Evolutionary conservation across 495 filamentous ascomycete genomes (phyloP), one percentile per base, ranked within the genome.

Genomic region (Penicillium lividum): DNA sequence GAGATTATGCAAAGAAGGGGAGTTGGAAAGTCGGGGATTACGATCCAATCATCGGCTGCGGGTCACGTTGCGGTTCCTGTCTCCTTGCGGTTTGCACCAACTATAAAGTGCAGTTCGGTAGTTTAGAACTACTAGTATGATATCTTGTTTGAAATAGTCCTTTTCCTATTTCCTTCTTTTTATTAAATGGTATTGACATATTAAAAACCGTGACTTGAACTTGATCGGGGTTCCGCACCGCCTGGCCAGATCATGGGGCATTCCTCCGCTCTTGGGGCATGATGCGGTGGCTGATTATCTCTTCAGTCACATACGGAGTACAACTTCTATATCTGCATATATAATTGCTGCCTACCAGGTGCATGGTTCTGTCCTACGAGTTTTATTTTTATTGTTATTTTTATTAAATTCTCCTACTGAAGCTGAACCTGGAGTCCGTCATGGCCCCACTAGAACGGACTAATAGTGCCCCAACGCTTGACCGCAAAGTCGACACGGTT

Each of bases 11-110:
- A 45, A 28, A 59, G 58, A 52, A 47, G 54, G 28, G 54, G 44
- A 50, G 45, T 46, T 56, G 66, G 54, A 51, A 60, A 58, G 59
- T 61, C 38, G 53, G 62, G 59, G 62, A 67, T 50, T 30, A 54
- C 34, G 58, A 63, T 61, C 67, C 67, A 70, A 70, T 70, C 67
- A 70, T 30, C 56, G 58, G 54, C 34, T 50, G 58, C 65, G 53
- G 65, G 66, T 70, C 67, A 68, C 67, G 67, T 70, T 68, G 59
- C 58, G 56, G 33, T 49, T 58, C 45, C 48, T 47, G 56, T 54
- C 29, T 56, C 49, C 49, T 38, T 34, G 7, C 16, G 30, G 31
- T 52, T 40, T 40, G 30, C 30, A 40, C 15, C 15, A 16, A 40
- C 38, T 40, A 40, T 40, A 40, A 16, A 33, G 31, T 33, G 33